Base-by-base conservation (phyloP, 2,329 filamentous ascomycete species). In the Pseudogymnoascus sp. region DNA sequence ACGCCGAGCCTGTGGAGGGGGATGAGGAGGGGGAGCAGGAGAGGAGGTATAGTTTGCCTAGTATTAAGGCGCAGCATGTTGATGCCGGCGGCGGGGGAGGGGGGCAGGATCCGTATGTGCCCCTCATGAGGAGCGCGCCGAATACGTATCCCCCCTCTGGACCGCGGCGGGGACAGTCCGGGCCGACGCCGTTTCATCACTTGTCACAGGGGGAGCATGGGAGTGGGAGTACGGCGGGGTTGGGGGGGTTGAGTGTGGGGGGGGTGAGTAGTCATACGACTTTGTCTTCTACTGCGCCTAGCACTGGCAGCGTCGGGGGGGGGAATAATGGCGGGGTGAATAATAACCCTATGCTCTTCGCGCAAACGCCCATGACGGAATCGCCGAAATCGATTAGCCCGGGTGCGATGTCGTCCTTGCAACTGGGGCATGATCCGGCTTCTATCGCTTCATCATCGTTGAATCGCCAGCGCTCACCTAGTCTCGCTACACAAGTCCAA, bases 321-420 rank as follows among this genome's bases (percentile, higher is more conserved):
- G 10, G 8, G 4, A 34, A 34, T 34, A 34, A 34, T 34, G 5
- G 7, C 29, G 29, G 31, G 8, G 10, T 2, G 3, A 34, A 34
- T 11, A 34, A 34, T 5, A 83, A 40, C 2, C 37, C 37, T 5
- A 40, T 40, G 37, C 37, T 40, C 37, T 40, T 40, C 37, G 37
- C 37, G 6, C 37, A 91, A 67, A 83, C 84, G 62, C 76, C 77
- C 62, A 89, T 96, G 78, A 95, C 89, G 2, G 91, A 96, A 75
- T 96, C 90, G 68, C 91, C 92, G 0, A 96, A 93, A 72, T 88
- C 92, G 3, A 79, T 96, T 42, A 92, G 87, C 65, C 88, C 89
- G 16, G 79, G 66, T 14, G 71, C 79, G 64, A 77, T 79, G 67
- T 78, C 81, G 66, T 72, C 76, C 18, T 79, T 82, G 64, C 77